phyloP scores from a whole-genome alignment of 176 grass and related monocot genomes.

The Canna indica region DNA sequence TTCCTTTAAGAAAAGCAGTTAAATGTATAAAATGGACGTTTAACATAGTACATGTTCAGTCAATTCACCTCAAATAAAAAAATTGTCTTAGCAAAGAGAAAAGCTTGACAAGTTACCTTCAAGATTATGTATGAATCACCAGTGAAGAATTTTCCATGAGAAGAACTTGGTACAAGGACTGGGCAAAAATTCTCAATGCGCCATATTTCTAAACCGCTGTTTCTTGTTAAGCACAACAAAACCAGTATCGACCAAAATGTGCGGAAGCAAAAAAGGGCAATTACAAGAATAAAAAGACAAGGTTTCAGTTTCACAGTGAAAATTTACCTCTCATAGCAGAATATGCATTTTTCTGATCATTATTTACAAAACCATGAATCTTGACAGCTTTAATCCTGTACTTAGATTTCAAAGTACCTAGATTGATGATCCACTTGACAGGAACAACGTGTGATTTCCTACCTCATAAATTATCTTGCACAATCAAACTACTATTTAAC shows the following conservation, averaged over 20 bases:
- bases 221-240: slow-evolving; percentile 35
- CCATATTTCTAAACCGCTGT: slow-evolving; percentile 84
- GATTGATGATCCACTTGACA: not conserved
- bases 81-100: not conserved
- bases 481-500: not conserved
- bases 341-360: not conserved
- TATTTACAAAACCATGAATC: not conserved
- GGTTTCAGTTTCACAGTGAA: not conserved
- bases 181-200: slow-evolving; percentile 87
- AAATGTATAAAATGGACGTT: not conserved
- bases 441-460: not conserved
- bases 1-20: not conserved
- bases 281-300: not conserved
- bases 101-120: slow-evolving; percentile 41
- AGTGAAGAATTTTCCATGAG: slow-evolving; percentile 84
- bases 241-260: not conserved
- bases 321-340: not conserved
- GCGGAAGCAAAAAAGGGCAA: not conserved
- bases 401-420: not conserved
- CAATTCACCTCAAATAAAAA: slow-evolving; percentile 7
- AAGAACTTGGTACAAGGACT: slow-evolving; percentile 36
- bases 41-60: not conserved
- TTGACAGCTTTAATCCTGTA: not conserved
- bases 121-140: slow-evolving; percentile 94
- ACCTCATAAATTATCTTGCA: not conserved